phyloP scores from a whole-genome alignment of 306 rosid genomes.

The Cajanus cajan region DNA sequence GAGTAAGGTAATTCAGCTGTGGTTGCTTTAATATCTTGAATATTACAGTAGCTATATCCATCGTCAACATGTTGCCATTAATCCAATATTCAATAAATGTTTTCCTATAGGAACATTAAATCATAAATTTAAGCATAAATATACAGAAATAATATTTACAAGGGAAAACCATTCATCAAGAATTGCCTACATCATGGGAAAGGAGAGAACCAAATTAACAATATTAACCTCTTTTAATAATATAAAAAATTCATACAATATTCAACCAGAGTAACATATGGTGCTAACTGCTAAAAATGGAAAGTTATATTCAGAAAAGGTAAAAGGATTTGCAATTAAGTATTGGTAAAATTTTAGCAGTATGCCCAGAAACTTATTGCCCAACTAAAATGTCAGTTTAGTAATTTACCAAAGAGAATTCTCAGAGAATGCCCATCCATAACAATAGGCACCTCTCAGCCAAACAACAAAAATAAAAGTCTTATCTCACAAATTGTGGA shows the following conservation, averaged over 20 bases:
- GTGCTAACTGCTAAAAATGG: not conserved
- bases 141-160: constrained; percentile 35
- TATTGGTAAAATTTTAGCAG: not conserved
- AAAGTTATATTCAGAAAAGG: not conserved
- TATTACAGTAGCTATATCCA: constrained; percentile 81
- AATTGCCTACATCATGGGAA: not conserved
- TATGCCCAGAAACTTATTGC: not conserved
- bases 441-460: not conserved
- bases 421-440: not conserved
- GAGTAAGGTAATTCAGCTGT: constrained; percentile 71
- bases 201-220: constrained; percentile 26
- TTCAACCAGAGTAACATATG: not conserved
- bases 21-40: constrained; percentile 85
- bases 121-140: constrained; percentile 10
- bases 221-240: not conserved
- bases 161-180: constrained; percentile 16
- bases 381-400: not conserved
- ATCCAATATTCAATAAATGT: constrained; percentile 88
- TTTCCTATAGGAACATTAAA: constrained; percentile 55
- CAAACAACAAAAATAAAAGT: not conserved
- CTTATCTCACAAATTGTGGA: not conserved
- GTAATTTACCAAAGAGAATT: not conserved
- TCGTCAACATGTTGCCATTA: constrained; percentile 73
- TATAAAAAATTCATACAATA: constrained; percentile 10
- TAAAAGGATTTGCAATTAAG: not conserved